Evolutionary conservation across 164 flowering plant species (phyloP), one percentile per base, ranked within the genome.

Genomic region (Protea cynaroides): DNA sequence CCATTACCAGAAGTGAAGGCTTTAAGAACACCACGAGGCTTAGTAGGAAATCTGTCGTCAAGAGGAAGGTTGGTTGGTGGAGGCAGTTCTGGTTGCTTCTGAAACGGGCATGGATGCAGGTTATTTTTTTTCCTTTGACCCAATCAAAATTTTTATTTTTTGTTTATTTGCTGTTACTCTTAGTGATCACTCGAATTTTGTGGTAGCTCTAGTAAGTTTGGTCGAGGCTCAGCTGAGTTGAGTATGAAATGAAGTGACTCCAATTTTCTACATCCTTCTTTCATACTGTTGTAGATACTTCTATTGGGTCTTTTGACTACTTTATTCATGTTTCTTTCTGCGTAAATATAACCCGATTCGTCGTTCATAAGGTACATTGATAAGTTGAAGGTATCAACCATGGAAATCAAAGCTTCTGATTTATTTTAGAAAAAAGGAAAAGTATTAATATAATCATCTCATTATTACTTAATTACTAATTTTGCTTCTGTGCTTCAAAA

Each of bases 71-170:
- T 56, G 83, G 83, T 43, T 94, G 97, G 97, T 91, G 93, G 93
- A 85, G 79, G 76, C 96, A 91, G 70, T 94, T 94, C 78, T 65
- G 75, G 72, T 72, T 91, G 79, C 96, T 94, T 61, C 88, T 94
- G 44, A 89, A 70, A 70, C 96, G 99, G 61, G 99, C 99, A 61
- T 94, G 99, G 97, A 85, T 94, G 97, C 99, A 94, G 90, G 97
- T 89, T 66, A 3, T 59, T 75, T 52, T 40, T 52, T 61, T 56
- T 65, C 51, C 17, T 29, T 4, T 29, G 40, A 47, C 55, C 62
- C 1, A 56, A 56, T 29, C 46, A 49, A 29, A 38, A 22, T 47
- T 58, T 36, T 40, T 25, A 19, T 40, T 8, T 40, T 3, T 29
- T 29, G 5, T 5, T 29, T 29, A 29, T 29, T 29, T 29, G 34